phyloP scores from a whole-genome alignment of 1,284 basidiomycete species.

The Leucoagaricus sp. region DNA sequence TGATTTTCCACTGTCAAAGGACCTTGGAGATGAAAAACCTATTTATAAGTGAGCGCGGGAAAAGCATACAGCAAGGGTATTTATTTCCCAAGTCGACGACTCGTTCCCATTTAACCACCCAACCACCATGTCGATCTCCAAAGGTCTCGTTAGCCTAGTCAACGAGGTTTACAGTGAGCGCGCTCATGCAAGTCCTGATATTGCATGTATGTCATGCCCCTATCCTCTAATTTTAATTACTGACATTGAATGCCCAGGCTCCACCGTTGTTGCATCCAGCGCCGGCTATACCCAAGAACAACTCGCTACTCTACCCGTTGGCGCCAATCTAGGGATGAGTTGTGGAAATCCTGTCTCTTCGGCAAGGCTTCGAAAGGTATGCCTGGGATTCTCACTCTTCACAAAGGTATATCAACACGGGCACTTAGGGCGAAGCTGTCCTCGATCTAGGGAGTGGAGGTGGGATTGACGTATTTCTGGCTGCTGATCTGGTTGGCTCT shows the following conservation, averaged over 20 bases:
- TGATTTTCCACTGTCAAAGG: too few relatives aligned
- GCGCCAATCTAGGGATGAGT: conserved; percentile 46
- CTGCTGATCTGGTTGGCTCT: conserved; percentile 47
- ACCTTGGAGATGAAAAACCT: too few relatives aligned
- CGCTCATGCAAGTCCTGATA: too few relatives aligned
- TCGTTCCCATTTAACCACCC: too few relatives aligned
- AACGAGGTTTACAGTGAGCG: too few relatives aligned
- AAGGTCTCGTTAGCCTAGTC: too few relatives aligned
- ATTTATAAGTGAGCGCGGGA: too few relatives aligned
- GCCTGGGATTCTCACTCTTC: background rate
- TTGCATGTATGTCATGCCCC: too few relatives aligned
- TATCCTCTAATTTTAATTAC: too few relatives aligned
- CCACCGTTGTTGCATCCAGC: conserved; percentile 36
- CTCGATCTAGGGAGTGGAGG: conserved; percentile 58
- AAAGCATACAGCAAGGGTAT: too few relatives aligned
- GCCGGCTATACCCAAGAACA: conserved; percentile 48
- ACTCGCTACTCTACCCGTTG: conserved; percentile 39
- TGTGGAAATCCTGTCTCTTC: conserved; percentile 51
- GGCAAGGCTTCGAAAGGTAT: conserved; percentile 44
- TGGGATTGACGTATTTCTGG: conserved; percentile 54
- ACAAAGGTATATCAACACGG: background rate
- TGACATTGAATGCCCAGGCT: conserved; percentile 18
- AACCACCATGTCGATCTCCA: too few relatives aligned
- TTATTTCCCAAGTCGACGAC: too few relatives aligned
- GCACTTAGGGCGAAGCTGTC: conserved; percentile 48